These are phyloP conservation scores for Tagetes erecta DNA, from an alignment of 129 eudicot species.

Conservation along the genomic window DNA sequence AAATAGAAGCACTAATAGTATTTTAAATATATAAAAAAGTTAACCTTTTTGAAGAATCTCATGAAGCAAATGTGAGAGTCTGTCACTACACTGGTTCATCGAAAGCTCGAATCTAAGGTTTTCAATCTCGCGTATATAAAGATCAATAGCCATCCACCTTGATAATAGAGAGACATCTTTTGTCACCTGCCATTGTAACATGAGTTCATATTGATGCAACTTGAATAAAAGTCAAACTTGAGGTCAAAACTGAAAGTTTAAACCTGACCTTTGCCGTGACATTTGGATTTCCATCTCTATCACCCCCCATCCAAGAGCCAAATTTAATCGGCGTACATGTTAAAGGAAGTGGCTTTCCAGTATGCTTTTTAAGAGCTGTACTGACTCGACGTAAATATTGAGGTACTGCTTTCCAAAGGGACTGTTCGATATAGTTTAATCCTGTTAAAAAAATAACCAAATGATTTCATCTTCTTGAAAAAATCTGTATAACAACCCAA, in stretches of 20 bases:
- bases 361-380: slow-evolving; percentile 97
- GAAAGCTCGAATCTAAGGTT: slow-evolving; percentile 93
- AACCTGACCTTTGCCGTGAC: slow-evolving; percentile 84
- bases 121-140: slow-evolving; percentile 82
- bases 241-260: background rate
- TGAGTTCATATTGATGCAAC: background rate
- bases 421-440: slow-evolving; percentile 83
- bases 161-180: slow-evolving; percentile 84
- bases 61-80: slow-evolving; percentile 59
- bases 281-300: slow-evolving; percentile 98
- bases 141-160: slow-evolving; percentile 99
- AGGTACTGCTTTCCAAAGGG: slow-evolving; percentile 96
- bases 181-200: slow-evolving; percentile 64
- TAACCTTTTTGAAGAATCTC: slow-evolving; percentile 61
- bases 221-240: background rate
- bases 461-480: slow-evolving; percentile 3
- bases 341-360: slow-evolving; percentile 90
- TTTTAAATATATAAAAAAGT: background rate
- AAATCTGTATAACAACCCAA: background rate
- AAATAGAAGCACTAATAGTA: background rate
- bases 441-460: slow-evolving; percentile 47
- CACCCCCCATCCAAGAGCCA: slow-evolving; percentile 99
- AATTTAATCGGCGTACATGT: slow-evolving; percentile 91
- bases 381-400: slow-evolving; percentile 91
- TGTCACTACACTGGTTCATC: slow-evolving; percentile 66